Percentiles rank a stretch among this genome's conserved stretches.
phyloP scores from a whole-genome alignment of 2,329 filamentous ascomycete species.

The Ceratocystis colombiana region DNA sequence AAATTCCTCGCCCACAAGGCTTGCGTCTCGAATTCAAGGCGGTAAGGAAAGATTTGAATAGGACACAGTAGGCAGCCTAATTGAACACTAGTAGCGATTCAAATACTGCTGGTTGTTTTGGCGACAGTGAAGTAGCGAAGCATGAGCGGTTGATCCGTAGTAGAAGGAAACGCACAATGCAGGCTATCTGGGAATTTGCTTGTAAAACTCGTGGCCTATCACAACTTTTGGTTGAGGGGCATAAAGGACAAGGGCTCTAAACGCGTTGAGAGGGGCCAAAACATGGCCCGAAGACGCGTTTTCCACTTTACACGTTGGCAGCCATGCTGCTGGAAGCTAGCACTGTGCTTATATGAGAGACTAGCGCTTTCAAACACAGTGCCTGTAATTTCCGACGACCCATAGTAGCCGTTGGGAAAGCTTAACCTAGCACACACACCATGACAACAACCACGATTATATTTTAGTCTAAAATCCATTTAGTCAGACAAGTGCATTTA shows the following conservation, averaged over 20 bases:
- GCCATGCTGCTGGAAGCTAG: not conserved
- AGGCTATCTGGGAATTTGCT: not conserved
- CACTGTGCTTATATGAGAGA: not conserved
- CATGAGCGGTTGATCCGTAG: not conserved
- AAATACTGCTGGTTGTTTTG: not conserved
- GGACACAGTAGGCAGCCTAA: not conserved
- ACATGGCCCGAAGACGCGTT: conserved; percentile 20
- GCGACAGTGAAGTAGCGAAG: not conserved
- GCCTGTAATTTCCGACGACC: not conserved
- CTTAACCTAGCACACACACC: too few species aligned
- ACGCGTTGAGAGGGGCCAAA: conserved; percentile 18
- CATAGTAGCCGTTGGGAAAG: too few species aligned
- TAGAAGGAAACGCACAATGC: not conserved
- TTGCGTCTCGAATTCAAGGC: not conserved
- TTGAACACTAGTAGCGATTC: not conserved
- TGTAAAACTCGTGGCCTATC: conserved; percentile 1
- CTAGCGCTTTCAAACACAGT: not conserved
- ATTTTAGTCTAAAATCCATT: too few species aligned
- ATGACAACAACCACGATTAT: too few species aligned
- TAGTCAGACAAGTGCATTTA: not conserved
- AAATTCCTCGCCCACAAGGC: conserved; percentile 2
- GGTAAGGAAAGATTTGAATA: not conserved
- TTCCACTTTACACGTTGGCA: conserved; percentile 21
- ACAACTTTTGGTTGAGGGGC: conserved; percentile 17
- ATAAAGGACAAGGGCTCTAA: conserved; percentile 13